These are phyloP conservation scores for Boletus subcaerulescens DNA, from an alignment of 768 basidiomycete species.

Conservation along the genomic window DNA sequence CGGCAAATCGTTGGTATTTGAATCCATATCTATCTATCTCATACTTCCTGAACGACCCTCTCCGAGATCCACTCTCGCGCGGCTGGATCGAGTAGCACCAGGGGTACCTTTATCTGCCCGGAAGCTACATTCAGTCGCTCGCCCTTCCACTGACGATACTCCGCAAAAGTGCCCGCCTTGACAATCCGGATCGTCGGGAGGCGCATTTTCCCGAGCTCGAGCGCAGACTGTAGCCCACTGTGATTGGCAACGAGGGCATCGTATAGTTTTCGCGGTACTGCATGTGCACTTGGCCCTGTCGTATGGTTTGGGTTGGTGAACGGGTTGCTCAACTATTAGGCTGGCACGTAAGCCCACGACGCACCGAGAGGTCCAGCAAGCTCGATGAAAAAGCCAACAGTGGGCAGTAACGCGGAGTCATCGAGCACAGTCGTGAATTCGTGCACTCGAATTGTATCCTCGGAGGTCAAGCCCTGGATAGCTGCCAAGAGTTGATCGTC, in stretches of 20 bases:
- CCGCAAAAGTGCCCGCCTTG: conserved; percentile 16
- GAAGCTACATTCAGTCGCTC: background rate
- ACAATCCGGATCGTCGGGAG: conserved; percentile 24
- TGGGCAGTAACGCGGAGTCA: background rate
- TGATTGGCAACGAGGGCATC: conserved; percentile 10
- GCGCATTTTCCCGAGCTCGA: background rate
- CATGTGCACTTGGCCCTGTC: conserved; percentile 6
- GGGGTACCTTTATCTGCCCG: conserved; percentile 17
- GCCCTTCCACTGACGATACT: conserved; percentile 15
- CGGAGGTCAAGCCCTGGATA: background rate
- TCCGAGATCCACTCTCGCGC: conserved; percentile 18
- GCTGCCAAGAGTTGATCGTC: conserved; percentile 11
- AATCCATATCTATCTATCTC: background rate
- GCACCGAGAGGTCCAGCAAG: conserved; percentile 8
- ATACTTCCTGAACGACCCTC: conserved; percentile 15
- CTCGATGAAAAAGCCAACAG: conserved; percentile 19
- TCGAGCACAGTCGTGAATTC: conserved; percentile 19
- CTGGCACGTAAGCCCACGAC: background rate
- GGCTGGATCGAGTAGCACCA: conserved; percentile 1
- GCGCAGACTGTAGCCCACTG: background rate
- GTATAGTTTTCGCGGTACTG: background rate
- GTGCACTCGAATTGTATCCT: conserved; percentile 5
- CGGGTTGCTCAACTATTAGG: background rate
- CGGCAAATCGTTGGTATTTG: too few species aligned
- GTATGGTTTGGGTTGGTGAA: background rate